Percentiles rank a stretch among this genome's conserved stretches.
These are phyloP conservation scores for Kuraishia cidri DNA, from an alignment of 805 yeast species.

Conservation along the genomic window DNA sequence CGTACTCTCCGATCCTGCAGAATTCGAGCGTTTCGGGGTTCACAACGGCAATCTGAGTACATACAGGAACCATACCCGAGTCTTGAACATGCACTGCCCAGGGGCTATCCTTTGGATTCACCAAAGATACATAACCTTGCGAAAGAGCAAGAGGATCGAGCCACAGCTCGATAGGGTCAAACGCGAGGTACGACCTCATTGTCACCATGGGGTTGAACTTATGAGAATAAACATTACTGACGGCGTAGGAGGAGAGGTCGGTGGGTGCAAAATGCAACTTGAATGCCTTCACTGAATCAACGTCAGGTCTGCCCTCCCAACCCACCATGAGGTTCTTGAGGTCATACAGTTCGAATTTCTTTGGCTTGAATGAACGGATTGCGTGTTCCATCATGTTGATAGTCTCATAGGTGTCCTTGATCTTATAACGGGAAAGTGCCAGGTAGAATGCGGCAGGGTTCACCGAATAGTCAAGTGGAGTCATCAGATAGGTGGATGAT, in stretches of 20 bases:
- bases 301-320: slow-evolving; percentile 66
- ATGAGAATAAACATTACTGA: slow-evolving; percentile 74
- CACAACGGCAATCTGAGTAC: slow-evolving; percentile 89
- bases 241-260: slow-evolving; percentile 54
- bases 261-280: slow-evolving; percentile 56
- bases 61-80: slow-evolving; percentile 92
- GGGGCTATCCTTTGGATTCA: slow-evolving; percentile 63
- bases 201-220: slow-evolving; percentile 76
- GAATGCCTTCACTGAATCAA: slow-evolving; percentile 45
- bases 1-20: slow-evolving; percentile 86
- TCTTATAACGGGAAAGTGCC: slow-evolving; percentile 64
- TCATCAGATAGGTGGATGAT: slow-evolving; percentile 70
- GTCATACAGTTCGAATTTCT: slow-evolving; percentile 49
- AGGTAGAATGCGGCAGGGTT: slow-evolving; percentile 67
- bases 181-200: slow-evolving; percentile 77
- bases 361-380: slow-evolving; percentile 39
- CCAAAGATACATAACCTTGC: slow-evolving; percentile 79
- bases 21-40: slow-evolving; percentile 82
- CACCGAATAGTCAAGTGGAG: slow-evolving; percentile 68
- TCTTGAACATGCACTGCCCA: slow-evolving; percentile 77
- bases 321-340: slow-evolving; percentile 81
- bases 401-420: slow-evolving; percentile 80
- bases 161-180: slow-evolving; percentile 82
- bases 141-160: slow-evolving; percentile 82
- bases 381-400: slow-evolving; percentile 78